Conservation (phyloP, 768 basidiomycete genomes). For the Termitomyces sp. region DNA sequence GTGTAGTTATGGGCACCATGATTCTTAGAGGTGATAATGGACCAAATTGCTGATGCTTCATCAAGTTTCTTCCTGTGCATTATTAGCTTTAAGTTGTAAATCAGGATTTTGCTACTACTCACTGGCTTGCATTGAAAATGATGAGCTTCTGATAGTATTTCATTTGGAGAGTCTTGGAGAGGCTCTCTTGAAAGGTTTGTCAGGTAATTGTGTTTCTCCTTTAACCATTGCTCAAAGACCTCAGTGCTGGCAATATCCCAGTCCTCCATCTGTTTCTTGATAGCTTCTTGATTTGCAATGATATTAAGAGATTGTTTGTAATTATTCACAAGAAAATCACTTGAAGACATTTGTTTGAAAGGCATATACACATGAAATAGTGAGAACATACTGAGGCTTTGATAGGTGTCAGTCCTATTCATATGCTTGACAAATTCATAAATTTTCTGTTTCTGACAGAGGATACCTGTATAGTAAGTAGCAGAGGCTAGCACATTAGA, state of each 20-base stretch:
- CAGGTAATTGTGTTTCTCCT: not conserved
- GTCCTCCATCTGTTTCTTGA: not conserved
- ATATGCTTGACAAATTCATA: slow-evolving; percentile 9
- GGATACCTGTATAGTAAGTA: slow-evolving; percentile 14
- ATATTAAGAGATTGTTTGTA: not conserved
- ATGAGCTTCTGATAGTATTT: not conserved
- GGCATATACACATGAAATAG: not conserved
- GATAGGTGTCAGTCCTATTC: slow-evolving; percentile 2
- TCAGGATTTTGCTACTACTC: not conserved
- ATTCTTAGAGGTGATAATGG: not conserved
- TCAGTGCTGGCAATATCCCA: not conserved
- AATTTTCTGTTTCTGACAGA: slow-evolving; percentile 22
- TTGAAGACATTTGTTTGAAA: not conserved
- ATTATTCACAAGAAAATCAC: not conserved
- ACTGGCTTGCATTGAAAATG: not conserved
- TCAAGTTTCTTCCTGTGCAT: not conserved
- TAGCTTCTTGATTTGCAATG: not conserved
- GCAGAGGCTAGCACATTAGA: slow-evolving; percentile 23
- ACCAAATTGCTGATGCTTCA: not conserved
- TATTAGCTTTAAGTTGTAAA: fast-evolving
- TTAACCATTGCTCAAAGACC: not conserved
- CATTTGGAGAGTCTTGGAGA: not conserved
- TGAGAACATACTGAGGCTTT: slow-evolving; percentile 2
- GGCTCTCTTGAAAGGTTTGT: not conserved
- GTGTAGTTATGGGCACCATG: not conserved